Conservation (phyloP, 2,329 filamentous ascomycete species). For the Parascedosporium putredinis region DNA sequence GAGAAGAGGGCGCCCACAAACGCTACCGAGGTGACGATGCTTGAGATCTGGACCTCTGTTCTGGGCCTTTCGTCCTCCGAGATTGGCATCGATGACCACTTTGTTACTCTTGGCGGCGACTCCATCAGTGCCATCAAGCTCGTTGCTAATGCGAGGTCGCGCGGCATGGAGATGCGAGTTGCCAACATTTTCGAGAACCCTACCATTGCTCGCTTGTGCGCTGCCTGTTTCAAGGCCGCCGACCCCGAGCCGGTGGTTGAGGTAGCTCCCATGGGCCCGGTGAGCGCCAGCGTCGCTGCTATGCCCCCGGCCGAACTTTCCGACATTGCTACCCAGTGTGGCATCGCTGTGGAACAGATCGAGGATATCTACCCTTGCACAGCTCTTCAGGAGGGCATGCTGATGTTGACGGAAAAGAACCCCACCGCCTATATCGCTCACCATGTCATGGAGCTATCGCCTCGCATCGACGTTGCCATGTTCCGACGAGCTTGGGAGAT, state of each 20-base stretch:
- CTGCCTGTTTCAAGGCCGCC: background rate
- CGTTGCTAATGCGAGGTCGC: conserved; percentile 23
- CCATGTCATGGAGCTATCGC: conserved; percentile 13
- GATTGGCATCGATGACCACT: conserved; percentile 22
- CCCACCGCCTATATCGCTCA: conserved; percentile 12
- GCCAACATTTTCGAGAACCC: conserved; percentile 28
- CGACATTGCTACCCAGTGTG: conserved; percentile 23
- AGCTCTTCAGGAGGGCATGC: conserved; percentile 14
- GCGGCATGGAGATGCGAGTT: conserved; percentile 25
- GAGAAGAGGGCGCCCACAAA: conserved; percentile 18
- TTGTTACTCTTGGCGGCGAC: conserved; percentile 32
- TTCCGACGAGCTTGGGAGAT: conserved; percentile 11
- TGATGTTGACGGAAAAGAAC: conserved; percentile 12
- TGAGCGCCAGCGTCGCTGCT: background rate
- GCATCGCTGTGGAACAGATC: conserved; percentile 8
- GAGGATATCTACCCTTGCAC: conserved; percentile 15
- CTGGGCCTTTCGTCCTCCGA: conserved; percentile 18
- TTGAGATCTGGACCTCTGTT: conserved; percentile 20
- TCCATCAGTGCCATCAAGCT: conserved; percentile 33
- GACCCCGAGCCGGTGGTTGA: conserved; percentile 23
- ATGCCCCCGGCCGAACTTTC: background rate
- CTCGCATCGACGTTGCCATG: background rate
- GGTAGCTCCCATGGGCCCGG: conserved; percentile 23
- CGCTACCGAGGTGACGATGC: conserved; percentile 23
- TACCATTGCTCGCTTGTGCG: conserved; percentile 24